A percentile compares a stretch with the other conserved stretches of the same genome.
Evolutionary conservation across 192 early-diverging fungal species (phyloP).

Genomic region (Podila epigama): DNA sequence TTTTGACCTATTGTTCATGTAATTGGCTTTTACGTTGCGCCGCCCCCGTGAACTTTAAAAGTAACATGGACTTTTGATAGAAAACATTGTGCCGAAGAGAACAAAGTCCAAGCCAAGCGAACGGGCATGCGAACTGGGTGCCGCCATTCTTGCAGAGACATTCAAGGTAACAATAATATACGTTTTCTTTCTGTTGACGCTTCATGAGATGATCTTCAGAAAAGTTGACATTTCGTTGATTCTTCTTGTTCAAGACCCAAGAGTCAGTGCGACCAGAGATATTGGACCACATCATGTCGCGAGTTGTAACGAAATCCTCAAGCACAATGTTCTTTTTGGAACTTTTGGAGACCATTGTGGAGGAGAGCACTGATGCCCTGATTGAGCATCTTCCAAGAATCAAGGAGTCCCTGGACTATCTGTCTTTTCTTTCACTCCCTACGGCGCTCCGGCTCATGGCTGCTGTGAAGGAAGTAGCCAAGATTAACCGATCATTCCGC

Average conservation of each 20-base stretch:
- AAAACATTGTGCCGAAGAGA: not conserved
- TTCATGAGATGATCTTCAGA: not conserved
- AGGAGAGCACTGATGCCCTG: slow-evolving; percentile 48
- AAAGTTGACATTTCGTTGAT: not conserved
- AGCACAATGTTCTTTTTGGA: slow-evolving; percentile 55
- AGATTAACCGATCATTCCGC: slow-evolving; percentile 61
- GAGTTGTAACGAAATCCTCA: slow-evolving; percentile 57
- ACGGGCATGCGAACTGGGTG: slow-evolving; percentile 47
- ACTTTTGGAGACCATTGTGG: slow-evolving; percentile 56
- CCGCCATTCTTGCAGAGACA: slow-evolving; percentile 52
- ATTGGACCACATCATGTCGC: slow-evolving; percentile 70
- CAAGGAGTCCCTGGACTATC: slow-evolving; percentile 72
- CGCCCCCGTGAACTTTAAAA: no score
- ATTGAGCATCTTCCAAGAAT: slow-evolving; percentile 52
- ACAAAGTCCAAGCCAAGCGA: slow-evolving; percentile 40
- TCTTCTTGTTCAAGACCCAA: slow-evolving; percentile 63
- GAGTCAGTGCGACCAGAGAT: slow-evolving; percentile 72
- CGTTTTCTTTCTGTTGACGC: not conserved
- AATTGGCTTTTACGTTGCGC: no score
- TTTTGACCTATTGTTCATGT: no score
- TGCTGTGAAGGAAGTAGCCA: slow-evolving; percentile 62
- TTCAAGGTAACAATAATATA: slow-evolving; percentile 52
- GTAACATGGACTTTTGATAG: not conserved
- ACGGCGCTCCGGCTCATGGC: slow-evolving; percentile 62
- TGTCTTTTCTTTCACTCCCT: slow-evolving; percentile 60